phyloP scores from a whole-genome alignment of 2,329 filamentous ascomycete genomes.

The Epichloe sibirici region DNA sequence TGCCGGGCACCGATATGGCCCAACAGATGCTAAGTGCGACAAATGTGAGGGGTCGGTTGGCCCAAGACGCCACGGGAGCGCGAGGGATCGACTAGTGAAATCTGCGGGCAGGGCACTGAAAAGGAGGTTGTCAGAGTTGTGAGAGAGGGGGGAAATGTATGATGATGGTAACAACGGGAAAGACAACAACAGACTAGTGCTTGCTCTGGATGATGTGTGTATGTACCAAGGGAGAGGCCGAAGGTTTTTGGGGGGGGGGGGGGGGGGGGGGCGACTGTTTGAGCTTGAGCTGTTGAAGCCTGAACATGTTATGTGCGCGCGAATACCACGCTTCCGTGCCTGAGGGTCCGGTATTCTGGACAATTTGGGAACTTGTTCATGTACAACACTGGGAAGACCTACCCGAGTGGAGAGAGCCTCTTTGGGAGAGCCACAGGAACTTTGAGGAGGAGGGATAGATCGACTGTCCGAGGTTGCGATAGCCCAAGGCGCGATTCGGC shows the following conservation, averaged over 20 bases:
- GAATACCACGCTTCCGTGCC: not conserved
- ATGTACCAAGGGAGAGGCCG: not conserved
- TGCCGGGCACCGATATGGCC: not conserved
- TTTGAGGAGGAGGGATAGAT: not conserved
- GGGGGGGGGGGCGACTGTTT: not conserved
- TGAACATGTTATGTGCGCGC: not conserved
- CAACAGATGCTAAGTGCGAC: conserved; percentile 6
- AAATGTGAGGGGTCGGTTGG: conserved; percentile 10
- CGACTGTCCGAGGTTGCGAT: not conserved
- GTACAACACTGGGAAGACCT: not conserved
- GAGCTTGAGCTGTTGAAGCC: conserved; percentile 15
- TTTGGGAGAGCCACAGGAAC: not conserved
- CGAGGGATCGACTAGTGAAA: conserved; percentile 3
- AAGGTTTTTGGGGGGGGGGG: not conserved
- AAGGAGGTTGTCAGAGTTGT: not conserved
- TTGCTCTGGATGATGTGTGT: not conserved
- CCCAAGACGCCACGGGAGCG: conserved; percentile 5
- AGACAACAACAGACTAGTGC: not conserved
- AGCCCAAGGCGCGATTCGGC: not conserved
- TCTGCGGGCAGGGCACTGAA: not conserved
- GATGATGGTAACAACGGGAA: not conserved
- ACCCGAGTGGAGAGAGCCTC: not conserved
- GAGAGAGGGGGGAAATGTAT: not conserved
- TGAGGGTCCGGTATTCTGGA: not conserved
- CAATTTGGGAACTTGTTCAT: too few relatives aligned